phyloP scores from a whole-genome alignment of 345 rosid species.

The Eucalyptus albens region DNA sequence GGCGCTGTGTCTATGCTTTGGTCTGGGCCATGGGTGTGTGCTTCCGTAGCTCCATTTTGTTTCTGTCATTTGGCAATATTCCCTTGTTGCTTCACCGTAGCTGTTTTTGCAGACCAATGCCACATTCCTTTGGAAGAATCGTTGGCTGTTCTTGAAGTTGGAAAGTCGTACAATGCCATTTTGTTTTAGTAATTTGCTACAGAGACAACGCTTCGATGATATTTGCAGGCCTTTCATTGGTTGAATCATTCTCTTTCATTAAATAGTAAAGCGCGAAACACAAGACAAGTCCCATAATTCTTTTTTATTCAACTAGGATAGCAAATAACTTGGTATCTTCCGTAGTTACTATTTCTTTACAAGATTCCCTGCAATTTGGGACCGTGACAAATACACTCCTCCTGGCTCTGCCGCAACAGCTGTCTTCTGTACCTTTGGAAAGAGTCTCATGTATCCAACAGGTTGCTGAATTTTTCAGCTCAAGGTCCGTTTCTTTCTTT shows the following conservation, averaged over 20 bases:
- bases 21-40: background rate
- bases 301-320: background rate
- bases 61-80: background rate
- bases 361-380: background rate
- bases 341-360: background rate
- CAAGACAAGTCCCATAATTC: background rate
- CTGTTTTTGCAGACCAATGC: background rate
- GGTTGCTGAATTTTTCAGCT: background rate
- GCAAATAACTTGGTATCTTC: background rate
- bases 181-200: background rate
- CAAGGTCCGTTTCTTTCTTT: background rate
- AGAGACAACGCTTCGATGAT: background rate
- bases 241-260: background rate
- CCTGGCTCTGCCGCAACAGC: background rate
- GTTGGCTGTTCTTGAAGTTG: background rate
- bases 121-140: background rate
- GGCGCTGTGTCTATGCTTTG: conserved; percentile 6
- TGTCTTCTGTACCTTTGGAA: background rate
- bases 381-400: background rate
- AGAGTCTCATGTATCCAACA: background rate
- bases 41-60: conserved; percentile 1
- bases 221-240: background rate
- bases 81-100: background rate
- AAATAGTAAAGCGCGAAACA: background rate
- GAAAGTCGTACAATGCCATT: background rate